Evolutionary conservation across 768 basidiomycete genomes (phyloP), one percentile per base, ranked within the genome.

Genomic region (Mycena galopus): DNA sequence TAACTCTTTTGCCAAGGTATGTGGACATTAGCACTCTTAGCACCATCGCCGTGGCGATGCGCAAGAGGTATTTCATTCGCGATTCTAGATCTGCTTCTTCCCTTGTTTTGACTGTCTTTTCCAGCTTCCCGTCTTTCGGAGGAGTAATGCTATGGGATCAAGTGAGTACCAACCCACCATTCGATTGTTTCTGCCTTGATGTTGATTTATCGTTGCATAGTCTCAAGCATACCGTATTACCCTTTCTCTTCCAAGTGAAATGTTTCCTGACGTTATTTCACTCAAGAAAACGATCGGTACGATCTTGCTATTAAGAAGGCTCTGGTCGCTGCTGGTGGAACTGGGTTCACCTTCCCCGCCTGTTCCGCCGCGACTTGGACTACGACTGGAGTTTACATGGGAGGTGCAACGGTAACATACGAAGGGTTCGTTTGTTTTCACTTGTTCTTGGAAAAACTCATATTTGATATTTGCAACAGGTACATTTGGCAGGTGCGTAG

Each of bases 331-430:
- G 89, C 91, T 39, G 91, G 92, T 57, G 90, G 91, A n/a, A 90
- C 89, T 21, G 91, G 91, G 10, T 93, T 93, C 79, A 88, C 88
- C 3, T 92, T 85, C 80, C 90, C 91, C 19, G 73, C 87, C 61
- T 93, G 91, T 77, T 84, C 87, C 47, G 89, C 91, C 12, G 83
- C 89, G 21, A 85, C 89, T 0, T 93, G 81, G 75, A 82, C 83
- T 60, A 77, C 87, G 11, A 88, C 89, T 21, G 84, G 78, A 10
- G 82, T 77, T 66, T 92, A 93, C 78, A 75, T 84, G 6, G 90
- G 83, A 4, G 88, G 88, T 30, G 81, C 85, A 2, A 77, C 84
- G 72, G 91, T 89, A 17, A 86, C 90, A 16, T 92, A 86, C 76
- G 77, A 82, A 53, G 90, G 91, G 88, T 91, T 78, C 66, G 86